These are phyloP conservation scores for Fusarium penzigii DNA, from an alignment of 2,329 filamentous ascomycete genomes.

Conservation along the genomic window DNA sequence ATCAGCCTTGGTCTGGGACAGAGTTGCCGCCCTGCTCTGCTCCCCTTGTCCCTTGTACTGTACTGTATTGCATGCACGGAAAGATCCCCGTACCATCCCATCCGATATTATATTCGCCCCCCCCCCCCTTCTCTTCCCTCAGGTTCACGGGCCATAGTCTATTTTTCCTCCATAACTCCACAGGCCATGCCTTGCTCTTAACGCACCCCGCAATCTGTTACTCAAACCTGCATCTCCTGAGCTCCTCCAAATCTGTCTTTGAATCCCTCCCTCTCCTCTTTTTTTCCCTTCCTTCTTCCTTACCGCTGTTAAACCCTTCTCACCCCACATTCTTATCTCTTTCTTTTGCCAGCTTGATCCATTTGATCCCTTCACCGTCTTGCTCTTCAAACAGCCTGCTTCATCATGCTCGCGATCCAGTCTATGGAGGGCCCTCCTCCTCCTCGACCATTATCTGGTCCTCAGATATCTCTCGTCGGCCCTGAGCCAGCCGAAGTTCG, in stretches of 20 bases:
- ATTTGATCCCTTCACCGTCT: conserved; percentile 13
- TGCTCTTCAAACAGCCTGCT: conserved; percentile 17
- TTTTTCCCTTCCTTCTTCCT: conserved; percentile 21
- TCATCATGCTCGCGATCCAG: conserved; percentile 54
- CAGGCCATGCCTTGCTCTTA: conserved; percentile 27
- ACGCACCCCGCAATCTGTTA: conserved; percentile 32
- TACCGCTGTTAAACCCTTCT: conserved; percentile 15
- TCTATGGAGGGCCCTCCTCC: conserved; percentile 50
- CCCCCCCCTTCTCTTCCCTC: conserved; percentile 19
- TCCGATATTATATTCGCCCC: conserved; percentile 7
- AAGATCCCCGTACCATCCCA: conserved; percentile 9
- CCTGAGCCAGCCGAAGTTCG: conserved; percentile 53
- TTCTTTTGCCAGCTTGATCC: conserved; percentile 1
- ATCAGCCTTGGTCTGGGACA: conserved; percentile 4
- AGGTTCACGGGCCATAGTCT: conserved; percentile 27
- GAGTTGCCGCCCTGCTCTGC: conserved; percentile 11
- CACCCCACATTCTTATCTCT: conserved; percentile 20
- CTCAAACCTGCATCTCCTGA: conserved; percentile 27
- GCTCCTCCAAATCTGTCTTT: conserved; percentile 28
- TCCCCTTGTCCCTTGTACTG: not conserved
- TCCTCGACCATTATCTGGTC: conserved; percentile 32
- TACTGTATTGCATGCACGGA: conserved; percentile 5
- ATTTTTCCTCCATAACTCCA: conserved; percentile 19
- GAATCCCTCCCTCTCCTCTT: conserved; percentile 1
- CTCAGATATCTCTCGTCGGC: conserved; percentile 27